Conservation (phyloP, 768 basidiomycete genomes). For the Auricularia sp. region DNA sequence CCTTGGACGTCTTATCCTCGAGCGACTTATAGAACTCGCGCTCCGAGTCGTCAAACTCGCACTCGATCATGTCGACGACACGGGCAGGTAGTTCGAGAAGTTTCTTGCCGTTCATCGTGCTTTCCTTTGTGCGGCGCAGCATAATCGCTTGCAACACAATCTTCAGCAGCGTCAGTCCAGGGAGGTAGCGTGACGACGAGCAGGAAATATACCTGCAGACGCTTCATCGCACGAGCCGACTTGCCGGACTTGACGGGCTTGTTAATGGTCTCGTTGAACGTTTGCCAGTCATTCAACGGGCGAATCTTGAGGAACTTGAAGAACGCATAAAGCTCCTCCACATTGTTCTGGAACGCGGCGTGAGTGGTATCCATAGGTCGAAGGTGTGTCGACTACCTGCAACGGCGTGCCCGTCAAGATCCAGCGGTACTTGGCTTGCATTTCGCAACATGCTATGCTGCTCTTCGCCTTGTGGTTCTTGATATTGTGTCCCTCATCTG, state of each 20-base stretch:
- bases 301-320: conserved; percentile 79
- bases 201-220: conserved; percentile 52
- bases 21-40: conserved; percentile 67
- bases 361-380: not conserved
- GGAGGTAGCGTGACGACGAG: not conserved
- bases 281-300: conserved; percentile 69
- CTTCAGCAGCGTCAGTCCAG: conserved; percentile 21
- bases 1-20: conserved; percentile 45
- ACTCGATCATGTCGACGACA: conserved; percentile 58
- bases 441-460: conserved; percentile 64
- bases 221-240: conserved; percentile 64
- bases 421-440: conserved; percentile 78
- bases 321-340: conserved; percentile 82
- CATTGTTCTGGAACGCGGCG: conserved; percentile 64
- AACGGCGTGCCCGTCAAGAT: conserved; percentile 79
- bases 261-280: conserved; percentile 70
- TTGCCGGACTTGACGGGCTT: conserved; percentile 66
- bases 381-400: conserved; percentile 9
- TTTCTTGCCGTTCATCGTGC: conserved; percentile 63
- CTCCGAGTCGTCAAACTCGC: conserved; percentile 70
- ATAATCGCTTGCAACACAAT: conserved; percentile 78
- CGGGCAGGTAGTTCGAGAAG: conserved; percentile 74
- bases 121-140: conserved; percentile 78
- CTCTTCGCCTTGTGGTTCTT: conserved; percentile 76
- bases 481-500: conserved; percentile 92